A percentile compares a stretch with the other conserved stretches of the same genome.
Evolutionary conservation across 768 basidiomycete genomes (phyloP).

Genomic region (Daedalea quercina): DNA sequence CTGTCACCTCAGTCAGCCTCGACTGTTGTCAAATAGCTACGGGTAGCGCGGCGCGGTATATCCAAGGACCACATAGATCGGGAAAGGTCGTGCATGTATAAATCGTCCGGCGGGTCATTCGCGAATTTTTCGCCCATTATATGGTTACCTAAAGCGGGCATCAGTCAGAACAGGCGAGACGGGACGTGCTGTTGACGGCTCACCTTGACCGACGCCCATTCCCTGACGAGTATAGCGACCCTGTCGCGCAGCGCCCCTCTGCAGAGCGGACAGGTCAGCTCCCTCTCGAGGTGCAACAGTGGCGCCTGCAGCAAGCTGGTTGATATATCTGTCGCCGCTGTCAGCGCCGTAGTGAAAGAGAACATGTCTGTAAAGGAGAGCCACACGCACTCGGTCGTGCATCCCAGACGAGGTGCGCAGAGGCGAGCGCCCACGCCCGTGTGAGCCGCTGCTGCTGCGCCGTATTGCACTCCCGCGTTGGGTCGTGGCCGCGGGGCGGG

Average conservation of each 20-base stretch:
- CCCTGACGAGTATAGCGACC: conserved; percentile 53
- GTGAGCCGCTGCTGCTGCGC: conserved; percentile 17
- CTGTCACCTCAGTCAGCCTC: too few relatives aligned
- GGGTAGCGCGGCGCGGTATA: too few relatives aligned
- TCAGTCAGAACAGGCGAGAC: neutral
- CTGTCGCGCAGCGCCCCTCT: conserved; percentile 51
- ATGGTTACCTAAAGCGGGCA: neutral
- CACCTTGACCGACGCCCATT: conserved; percentile 76
- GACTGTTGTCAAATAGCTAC: too few relatives aligned
- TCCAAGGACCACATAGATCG: too few relatives aligned
- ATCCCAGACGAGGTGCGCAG: conserved; percentile 25
- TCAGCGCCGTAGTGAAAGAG: neutral
- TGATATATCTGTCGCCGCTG: conserved; percentile 47
- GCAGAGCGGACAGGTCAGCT: conserved; percentile 60
- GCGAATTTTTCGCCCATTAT: too few relatives aligned
- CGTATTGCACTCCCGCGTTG: conserved; percentile 12
- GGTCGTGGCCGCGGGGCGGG: conserved; percentile 21
- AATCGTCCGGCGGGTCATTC: too few relatives aligned
- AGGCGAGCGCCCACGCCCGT: conserved; percentile 24
- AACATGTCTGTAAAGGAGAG: neutral
- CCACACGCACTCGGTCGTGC: conserved; percentile 17
- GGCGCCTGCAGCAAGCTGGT: conserved; percentile 62
- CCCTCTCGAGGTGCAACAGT: conserved; percentile 58
- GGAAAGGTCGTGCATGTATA: too few relatives aligned
- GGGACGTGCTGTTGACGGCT: neutral